Base-by-base conservation (phyloP, 1,139 yeast genomes). In the Pichia sp. region DNA sequence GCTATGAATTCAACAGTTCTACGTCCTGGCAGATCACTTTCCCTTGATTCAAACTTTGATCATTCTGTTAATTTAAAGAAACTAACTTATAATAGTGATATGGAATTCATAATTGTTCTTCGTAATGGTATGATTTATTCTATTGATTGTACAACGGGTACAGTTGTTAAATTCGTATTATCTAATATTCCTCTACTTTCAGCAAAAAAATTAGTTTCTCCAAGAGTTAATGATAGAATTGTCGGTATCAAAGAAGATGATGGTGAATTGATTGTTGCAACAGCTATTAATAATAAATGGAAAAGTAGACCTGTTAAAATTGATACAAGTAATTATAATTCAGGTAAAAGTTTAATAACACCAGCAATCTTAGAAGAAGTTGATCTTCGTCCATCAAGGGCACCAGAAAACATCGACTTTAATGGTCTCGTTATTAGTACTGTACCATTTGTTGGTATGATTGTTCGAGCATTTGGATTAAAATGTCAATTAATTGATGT, bases 211-310 rank as follows among this genome's bases (percentile, higher is more conserved):
- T 59, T 84, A 9, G 58, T 70, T 6, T 80, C 94, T 0, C 89
- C 94, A 4, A 69, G 93, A 55, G 78, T 84, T 24, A 79, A 77
- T 52, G 93, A 84, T 56, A 68, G 91, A 48, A 64, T 84, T 28
- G 74, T 84, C 2, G 74, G 79, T 43, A 71, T 74, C 32, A 66
- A 77, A 2, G 63, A 62, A 20, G 67, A 68, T 41, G 67, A 68
- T 40, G 76, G 73, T 18, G 73, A 72, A 31, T 52, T 84, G 14
- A 61, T 80, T 10, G 77, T 84, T 4, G 81, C 82, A 1, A 74
- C 84, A 0, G 77, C 71, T 7, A 69, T 80, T 10, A 79, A 81
- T 47, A 79, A 79, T 52, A 70, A 69, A 40, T 82, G 94, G 89
- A 74, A 69, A 47, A 69, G 76, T 32, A 62, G 81, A 46, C 63